Conservation (phyloP, 805 yeast genomes). For the Metschnikowia hibisci region DNA sequence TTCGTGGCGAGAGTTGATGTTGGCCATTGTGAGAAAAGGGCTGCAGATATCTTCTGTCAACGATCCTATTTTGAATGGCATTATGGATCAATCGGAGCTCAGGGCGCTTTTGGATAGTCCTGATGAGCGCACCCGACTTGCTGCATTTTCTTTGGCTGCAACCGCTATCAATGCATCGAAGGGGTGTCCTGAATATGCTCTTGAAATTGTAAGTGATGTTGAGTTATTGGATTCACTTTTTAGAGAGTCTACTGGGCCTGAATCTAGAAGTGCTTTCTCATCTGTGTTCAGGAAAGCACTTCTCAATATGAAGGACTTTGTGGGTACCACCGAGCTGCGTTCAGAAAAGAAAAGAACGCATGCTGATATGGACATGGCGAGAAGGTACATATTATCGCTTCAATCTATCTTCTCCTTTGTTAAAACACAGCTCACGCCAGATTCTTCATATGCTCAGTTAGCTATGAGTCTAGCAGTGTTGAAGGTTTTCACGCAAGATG, state of each 20-base stretch:
- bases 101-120: constrained; percentile 44
- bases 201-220: constrained; percentile 40
- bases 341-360: constrained; percentile 8
- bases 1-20: constrained; percentile 7
- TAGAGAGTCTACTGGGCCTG: constrained; percentile 24
- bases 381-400: background rate
- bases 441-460: constrained; percentile 41
- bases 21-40: constrained; percentile 14
- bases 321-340: constrained; percentile 28
- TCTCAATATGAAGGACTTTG: constrained; percentile 62
- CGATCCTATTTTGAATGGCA: constrained; percentile 8
- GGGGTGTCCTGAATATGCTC: constrained; percentile 46
- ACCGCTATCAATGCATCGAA: constrained; percentile 59
- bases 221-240: constrained; percentile 29
- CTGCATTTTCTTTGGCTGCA: constrained; percentile 58
- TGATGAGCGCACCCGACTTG: constrained; percentile 41
- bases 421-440: constrained; percentile 50
- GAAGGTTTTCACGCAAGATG: constrained; percentile 45
- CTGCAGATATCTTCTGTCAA: constrained; percentile 5
- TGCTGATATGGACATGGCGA: constrained; percentile 1
- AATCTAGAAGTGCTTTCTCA: constrained; percentile 60
- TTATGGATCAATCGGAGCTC: constrained; percentile 16
- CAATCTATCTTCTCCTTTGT: constrained; percentile 53
- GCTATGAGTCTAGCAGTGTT: constrained; percentile 30
- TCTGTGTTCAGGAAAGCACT: constrained; percentile 62